Evolutionary conservation across 139 green algal species (phyloP).

Genomic region (Chlorella vulgaris): DNA sequence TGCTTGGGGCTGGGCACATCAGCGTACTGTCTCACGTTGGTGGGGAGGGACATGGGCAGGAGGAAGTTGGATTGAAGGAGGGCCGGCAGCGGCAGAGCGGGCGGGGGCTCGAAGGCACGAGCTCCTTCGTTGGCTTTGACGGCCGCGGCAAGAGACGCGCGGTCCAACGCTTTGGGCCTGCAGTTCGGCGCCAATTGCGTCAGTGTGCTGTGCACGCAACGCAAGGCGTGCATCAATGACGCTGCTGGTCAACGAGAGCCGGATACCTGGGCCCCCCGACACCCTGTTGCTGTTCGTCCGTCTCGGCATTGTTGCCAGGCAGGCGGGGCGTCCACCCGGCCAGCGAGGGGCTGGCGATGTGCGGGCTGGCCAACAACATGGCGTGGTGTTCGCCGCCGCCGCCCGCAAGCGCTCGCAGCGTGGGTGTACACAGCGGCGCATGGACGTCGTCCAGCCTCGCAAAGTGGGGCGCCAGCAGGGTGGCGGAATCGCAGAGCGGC

Average conservation of each 20-base stretch:
- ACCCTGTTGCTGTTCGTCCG: neutral
- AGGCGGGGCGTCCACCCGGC: neutral
- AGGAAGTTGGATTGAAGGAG: neutral
- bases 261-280: too few relatives aligned
- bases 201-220: too few relatives aligned
- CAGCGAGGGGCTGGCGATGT: neutral
- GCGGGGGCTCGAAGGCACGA: neutral
- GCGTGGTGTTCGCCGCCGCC: neutral
- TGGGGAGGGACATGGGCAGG: neutral
- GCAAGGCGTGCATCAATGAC: too few relatives aligned
- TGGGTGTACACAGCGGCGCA: neutral
- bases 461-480: neutral
- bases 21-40: neutral
- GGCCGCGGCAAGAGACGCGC: neutral
- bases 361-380: neutral
- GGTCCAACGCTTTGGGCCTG: too few relatives aligned
- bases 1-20: too few relatives aligned
- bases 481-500: neutral
- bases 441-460: neutral
- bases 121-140: neutral
- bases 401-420: neutral
- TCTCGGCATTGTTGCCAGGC: neutral
- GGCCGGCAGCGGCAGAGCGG: neutral
- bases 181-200: too few relatives aligned
- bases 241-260: neutral